Base-by-base conservation (phyloP, 805 yeast species). In the Pichia cephalocereana region DNA sequence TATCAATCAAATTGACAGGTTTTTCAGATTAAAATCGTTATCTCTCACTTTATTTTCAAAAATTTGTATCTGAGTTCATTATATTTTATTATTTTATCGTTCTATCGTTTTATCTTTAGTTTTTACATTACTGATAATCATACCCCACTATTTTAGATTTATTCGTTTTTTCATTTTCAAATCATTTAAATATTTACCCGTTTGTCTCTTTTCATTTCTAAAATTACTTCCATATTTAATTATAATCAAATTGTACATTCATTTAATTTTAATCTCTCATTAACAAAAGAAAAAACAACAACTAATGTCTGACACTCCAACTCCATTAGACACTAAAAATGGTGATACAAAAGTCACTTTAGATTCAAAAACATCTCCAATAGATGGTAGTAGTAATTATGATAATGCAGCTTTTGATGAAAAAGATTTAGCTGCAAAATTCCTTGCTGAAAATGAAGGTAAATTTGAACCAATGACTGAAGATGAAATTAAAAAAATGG, bases 401-500 rank as follows among this genome's bases (percentile, higher is more conserved):
- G 3, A 9, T 9, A 38, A 18, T n/a, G 30, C n/a, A 15, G 34
- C 19, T 17, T 38, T 43, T 32, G 44, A 40, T 1, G 27, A 31
- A 30, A 40, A 36, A 34, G 50, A 47, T 47, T 10, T 28, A 17
- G 50, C 50, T 38, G 41, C 46, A 8, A 40, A 15, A 9, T 47
- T 26, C 36, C 30, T 47, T n/a, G 46, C 44, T 36, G 47, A 44
- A 44, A 34, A 43, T 47, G 44, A 34, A 34, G 44, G 44, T 37
- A 40, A 40, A 40, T 47, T 14, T 40, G 44, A 44, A 36, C 47
- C 56, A 4, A 50, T 61, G 8, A 53, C 51, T 15, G 57, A 52
- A 19, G 66, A 61, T 45, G 67, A 64, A 46, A 9, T n/a, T 8
- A 54, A 57, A 26, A 51, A 49, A 37, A 57, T 62, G 40, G 54